Percentiles rank a stretch among this genome's conserved stretches.
phyloP scores from a whole-genome alignment of 345 rosid species.

The Salix brachista region DNA sequence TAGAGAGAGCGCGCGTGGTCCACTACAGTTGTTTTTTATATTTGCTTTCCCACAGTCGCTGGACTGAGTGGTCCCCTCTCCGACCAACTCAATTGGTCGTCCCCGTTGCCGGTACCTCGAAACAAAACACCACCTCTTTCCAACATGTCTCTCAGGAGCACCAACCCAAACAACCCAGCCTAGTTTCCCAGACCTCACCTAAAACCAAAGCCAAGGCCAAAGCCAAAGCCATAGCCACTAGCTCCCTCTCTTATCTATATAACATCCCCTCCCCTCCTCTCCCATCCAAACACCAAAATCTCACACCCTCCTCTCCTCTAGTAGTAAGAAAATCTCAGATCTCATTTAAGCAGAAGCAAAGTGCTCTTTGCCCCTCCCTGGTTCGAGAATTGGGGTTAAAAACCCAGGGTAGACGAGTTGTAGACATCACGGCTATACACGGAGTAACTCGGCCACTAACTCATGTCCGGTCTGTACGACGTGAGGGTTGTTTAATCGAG shows the following conservation, averaged over 20 bases:
- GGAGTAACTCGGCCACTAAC: slow-evolving; percentile 47
- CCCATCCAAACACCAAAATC: not conserved
- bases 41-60: too few species aligned
- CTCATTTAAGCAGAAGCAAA: not conserved
- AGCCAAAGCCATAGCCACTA: not conserved
- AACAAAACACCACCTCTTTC: not conserved
- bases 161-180: too few species aligned
- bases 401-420: slow-evolving; percentile 35
- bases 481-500: slow-evolving; percentile 74
- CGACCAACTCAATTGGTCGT: not conserved
- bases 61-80: not conserved
- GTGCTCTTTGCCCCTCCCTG: not conserved
- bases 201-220: too few species aligned
- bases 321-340: not conserved
- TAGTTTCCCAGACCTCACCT: not conserved
- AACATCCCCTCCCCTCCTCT: not conserved
- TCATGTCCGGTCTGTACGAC: slow-evolving; percentile 83
- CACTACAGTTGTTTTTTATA: too few species aligned
- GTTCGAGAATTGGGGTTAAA: slow-evolving; percentile 1
- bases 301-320: not conserved
- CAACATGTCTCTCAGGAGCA: too few species aligned
- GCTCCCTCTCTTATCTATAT: not conserved
- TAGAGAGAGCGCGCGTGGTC: not conserved
- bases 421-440: slow-evolving; percentile 99
- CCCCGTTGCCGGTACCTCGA: not conserved